A percentile compares a stretch with the other conserved stretches of the same genome.
Evolutionary conservation across 108 stramenopile species (phyloP).

Genomic region (Cyclotella kingstonii): DNA sequence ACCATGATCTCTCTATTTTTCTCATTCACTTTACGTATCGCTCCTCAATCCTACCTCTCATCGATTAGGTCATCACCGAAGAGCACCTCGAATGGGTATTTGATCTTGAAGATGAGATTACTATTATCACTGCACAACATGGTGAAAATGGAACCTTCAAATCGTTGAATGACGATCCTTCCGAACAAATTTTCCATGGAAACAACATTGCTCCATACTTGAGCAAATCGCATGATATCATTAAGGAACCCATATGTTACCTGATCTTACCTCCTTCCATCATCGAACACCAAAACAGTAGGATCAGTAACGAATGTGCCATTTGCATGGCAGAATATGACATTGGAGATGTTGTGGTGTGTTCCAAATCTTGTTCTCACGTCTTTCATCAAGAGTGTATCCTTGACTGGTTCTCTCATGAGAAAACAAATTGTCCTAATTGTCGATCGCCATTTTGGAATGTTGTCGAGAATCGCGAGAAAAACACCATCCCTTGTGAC

Average conservation of each 20-base stretch:
- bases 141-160: too few species aligned
- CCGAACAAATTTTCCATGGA: too few species aligned
- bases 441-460: slow-evolving; percentile 6
- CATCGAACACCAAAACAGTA: neutral
- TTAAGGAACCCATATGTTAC: neutral
- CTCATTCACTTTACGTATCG: too few species aligned
- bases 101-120: slow-evolving; percentile 4
- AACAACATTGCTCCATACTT: too few species aligned
- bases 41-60: too few species aligned
- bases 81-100: slow-evolving; percentile 14
- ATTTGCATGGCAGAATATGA: slow-evolving; percentile 43
- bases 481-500: too few species aligned
- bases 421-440: slow-evolving; percentile 6
- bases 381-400: slow-evolving; percentile 53
- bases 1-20: too few species aligned
- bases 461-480: too few species aligned
- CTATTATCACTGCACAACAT: too few species aligned
- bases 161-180: too few species aligned
- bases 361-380: slow-evolving; percentile 43
- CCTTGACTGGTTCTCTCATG: slow-evolving; percentile 37
- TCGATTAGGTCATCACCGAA: slow-evolving; percentile 13
- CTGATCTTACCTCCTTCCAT: slow-evolving; percentile 7
- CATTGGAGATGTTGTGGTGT: slow-evolving; percentile 22
- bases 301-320: slow-evolving; percentile 26
- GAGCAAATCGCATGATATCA: too few species aligned